Evolutionary conservation across 2,329 filamentous ascomycete genomes (phyloP), one percentile per base, ranked within the genome.

Genomic region (Hymenoscyphus fructigenus): DNA sequence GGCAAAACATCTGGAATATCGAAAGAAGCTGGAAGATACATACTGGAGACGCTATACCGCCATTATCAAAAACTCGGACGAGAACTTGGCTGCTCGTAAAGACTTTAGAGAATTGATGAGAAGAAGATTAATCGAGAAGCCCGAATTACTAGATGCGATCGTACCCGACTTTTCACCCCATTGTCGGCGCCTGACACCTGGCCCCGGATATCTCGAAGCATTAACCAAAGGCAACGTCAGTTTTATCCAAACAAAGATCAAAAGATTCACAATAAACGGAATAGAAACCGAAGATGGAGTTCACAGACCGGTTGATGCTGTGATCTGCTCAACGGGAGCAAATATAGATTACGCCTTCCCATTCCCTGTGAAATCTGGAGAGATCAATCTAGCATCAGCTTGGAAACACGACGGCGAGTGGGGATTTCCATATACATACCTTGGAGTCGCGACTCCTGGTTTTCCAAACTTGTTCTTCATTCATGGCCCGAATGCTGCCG

Each of bases 401-500:
- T 91, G 88, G 88, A 80, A 79, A 20, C 78, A 79, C 1, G 82
- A 80, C 38, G 63, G 55, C 5, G 41, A 62, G 15, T 61, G 55
- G 38, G 55, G 59, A 6, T 64, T 62, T 38, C 88, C 89, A 0
- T 88, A 90, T 72, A 87, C 84, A 0, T 91, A 91, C 69, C 77
- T 90, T 5, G 88, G 88, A 0, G 70, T 87, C 0, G 83, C 84
- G 0, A 84, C 86, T 0, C 87, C 0, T 85, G 84, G 53, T 0
- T 90, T 90, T 66, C 88, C 88, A 0, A 91, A 91, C 67, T 76
- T 90, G 0, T 79, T 89, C 50, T 88, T 88, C 73, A 71, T 90
- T 4, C 82, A 84, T 20, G 88, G 88, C 0, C 86, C 88, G 0
- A 81, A 87, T 68, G 80, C 82, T 1, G 38, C 60, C 32, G 59